These are phyloP conservation scores for Trichoderma atroviride DNA, from an alignment of 2,329 filamentous ascomycete species.

Conservation along the genomic window DNA sequence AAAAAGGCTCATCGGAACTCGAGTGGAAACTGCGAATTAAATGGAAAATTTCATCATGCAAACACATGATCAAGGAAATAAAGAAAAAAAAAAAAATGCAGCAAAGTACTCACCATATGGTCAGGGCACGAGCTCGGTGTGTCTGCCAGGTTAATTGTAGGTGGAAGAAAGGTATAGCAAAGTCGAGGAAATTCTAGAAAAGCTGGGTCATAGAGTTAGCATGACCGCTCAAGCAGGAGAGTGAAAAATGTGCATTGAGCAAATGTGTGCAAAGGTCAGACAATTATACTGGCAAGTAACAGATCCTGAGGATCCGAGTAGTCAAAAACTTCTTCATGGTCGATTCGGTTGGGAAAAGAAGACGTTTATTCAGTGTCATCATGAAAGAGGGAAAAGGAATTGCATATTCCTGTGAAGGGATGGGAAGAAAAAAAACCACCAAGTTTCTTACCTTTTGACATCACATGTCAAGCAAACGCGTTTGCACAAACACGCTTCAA, in stretches of 20 bases:
- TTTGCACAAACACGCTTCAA: constrained; percentile 2
- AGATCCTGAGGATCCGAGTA: constrained; percentile 68
- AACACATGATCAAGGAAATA: constrained; percentile 27
- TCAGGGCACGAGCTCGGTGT: not conserved
- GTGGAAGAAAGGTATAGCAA: not conserved
- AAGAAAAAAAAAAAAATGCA: constrained; percentile 4
- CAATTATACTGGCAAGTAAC: constrained; percentile 91
- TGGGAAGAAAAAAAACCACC: constrained; percentile 26
- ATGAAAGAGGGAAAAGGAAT: constrained; percentile 45
- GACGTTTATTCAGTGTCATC: constrained; percentile 74
- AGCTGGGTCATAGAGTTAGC: constrained; percentile 18
- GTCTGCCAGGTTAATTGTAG: constrained; percentile 10
- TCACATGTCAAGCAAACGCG: not conserved
- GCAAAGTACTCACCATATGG: constrained; percentile 26
- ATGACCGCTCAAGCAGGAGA: constrained; percentile 2
- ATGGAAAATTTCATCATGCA: constrained; percentile 73
- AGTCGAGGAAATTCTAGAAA: not conserved
- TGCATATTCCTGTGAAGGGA: constrained; percentile 27
- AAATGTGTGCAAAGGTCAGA: constrained; percentile 57
- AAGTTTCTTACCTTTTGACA: constrained; percentile 33
- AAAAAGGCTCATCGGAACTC: constrained; percentile 70
- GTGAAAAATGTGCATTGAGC: constrained; percentile 2
- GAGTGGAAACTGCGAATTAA: constrained; percentile 89
- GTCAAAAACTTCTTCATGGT: constrained; percentile 75
- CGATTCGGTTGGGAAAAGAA: constrained; percentile 91